Evolutionary conservation across 2,329 filamentous ascomycete species (phyloP).

Genomic region (Hymenoscyphus fructigenus): DNA sequence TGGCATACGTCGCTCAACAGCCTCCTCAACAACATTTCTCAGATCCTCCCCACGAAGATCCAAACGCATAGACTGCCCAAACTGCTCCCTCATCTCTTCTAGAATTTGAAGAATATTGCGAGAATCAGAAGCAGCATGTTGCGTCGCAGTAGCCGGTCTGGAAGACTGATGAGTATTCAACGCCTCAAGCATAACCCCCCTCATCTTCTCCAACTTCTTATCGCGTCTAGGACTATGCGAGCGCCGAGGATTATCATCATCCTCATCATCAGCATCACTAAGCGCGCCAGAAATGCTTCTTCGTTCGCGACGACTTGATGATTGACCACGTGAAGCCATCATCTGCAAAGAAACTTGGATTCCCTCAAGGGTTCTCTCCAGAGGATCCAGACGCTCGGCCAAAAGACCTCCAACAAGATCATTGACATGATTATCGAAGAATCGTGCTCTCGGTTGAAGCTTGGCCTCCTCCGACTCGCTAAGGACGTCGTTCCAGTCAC

Average conservation of each 20-base stretch:
- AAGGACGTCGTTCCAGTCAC: conserved; percentile 90
- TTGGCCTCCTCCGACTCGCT: conserved; percentile 82
- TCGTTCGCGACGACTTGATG: conserved; percentile 57
- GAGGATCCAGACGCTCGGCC: conserved; percentile 71
- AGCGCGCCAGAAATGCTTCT: conserved; percentile 69
- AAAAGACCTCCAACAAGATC: conserved; percentile 78
- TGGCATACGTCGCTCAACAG: conserved; percentile 49
- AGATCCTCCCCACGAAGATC: conserved; percentile 54
- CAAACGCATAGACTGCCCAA: conserved; percentile 45
- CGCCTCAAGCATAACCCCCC: conserved; percentile 70
- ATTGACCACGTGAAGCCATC: conserved; percentile 51
- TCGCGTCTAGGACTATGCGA: conserved; percentile 78
- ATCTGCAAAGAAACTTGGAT: conserved; percentile 70
- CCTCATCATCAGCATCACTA: conserved; percentile 91
- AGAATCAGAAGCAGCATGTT: conserved; percentile 34
- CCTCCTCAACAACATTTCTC: conserved; percentile 56
- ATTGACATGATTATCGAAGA: conserved; percentile 91
- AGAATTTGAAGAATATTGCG: conserved; percentile 65
- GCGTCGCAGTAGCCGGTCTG: conserved; percentile 36
- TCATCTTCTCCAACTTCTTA: conserved; percentile 80
- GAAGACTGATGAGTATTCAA: conserved; percentile 55
- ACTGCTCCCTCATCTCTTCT: conserved; percentile 58
- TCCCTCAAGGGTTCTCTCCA: conserved; percentile 74
- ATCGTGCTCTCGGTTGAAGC: conserved; percentile 74
- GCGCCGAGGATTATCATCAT: conserved; percentile 74